Conservation (phyloP, 2,329 filamentous ascomycete species). For the Drechslerella dactyloides region DNA sequence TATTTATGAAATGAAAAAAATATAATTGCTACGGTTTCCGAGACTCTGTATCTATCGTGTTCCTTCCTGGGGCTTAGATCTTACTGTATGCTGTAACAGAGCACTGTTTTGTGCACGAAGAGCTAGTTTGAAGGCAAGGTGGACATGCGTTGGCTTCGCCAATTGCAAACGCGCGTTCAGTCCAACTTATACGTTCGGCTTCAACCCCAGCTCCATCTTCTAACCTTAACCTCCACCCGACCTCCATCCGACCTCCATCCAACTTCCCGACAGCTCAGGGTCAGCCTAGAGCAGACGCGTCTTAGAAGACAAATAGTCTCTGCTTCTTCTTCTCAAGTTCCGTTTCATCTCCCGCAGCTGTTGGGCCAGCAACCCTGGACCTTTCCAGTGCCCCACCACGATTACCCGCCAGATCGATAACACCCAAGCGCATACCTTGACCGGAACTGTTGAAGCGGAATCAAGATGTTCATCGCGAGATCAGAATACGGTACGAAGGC, state of each 20-base stretch:
- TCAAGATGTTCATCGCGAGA: constrained; percentile 98
- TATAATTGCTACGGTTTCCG: no score
- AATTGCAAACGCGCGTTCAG: constrained; percentile 6
- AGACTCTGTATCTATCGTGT: no score
- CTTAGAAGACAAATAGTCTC: neutral
- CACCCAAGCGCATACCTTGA: neutral
- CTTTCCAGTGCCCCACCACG: neutral
- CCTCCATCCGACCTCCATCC: neutral
- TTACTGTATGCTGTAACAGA: no score
- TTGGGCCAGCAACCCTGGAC: neutral
- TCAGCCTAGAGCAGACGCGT: neutral
- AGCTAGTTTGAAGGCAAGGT: no score
- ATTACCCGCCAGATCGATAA: neutral
- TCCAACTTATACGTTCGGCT: neutral
- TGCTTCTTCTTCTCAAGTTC: neutral
- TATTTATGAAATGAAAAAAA: no score
- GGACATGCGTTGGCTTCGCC: neutral
- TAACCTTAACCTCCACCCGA: neutral
- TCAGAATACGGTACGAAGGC: constrained; percentile 88
- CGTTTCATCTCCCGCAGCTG: neutral
- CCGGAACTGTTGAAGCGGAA: neutral
- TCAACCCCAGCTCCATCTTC: neutral
- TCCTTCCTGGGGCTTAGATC: no score
- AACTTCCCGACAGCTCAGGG: no score
- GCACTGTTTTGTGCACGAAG: no score